Base-by-base conservation (phyloP, 164 flowering plant genomes). In the Vitis rupestris region DNA sequence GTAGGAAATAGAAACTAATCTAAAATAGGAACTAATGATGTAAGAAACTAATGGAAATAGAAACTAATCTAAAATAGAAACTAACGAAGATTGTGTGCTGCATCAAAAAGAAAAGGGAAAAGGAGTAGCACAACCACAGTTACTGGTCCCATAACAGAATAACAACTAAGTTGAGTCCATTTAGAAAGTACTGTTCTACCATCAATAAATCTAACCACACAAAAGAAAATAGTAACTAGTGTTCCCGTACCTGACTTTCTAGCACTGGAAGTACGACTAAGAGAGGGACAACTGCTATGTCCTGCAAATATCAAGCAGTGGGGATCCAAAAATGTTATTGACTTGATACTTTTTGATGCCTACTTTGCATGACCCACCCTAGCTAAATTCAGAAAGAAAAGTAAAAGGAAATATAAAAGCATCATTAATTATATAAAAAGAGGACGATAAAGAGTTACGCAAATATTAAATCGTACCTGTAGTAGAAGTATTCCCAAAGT, bases 261-360 rank as follows among this genome's bases (percentile, higher is more conserved):
- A 95, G 86, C 70, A 95, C 93, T 47, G 99, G 99, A 68, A 95
- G 97, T 70, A 95, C 81, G 79, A 95, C 99, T 66, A 95, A 75
- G 66, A 95, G 97, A 70, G 99, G 99, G 64, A 95, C 98, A 76
- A 95, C 99, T 19, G 95, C 98, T 70, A 95, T 93, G 79, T 95
- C 99, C 99, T 95, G 94, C 85, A 86, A 75, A 77, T 68, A 73
- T 63, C 80, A 81, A 83, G 63, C 55, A 77, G 65, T 55, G 56
- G 73, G 64, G 16, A 70, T 61, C 65, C 62, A 66, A 64, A 74
- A 72, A 65, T 61, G 66, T 78, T 69, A 80, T 66, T 73, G 57
- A 72, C 56, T 70, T 60, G 63, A 63, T 63, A 70, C 63, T 68
- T 69, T 72, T 64, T 52, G 16, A 44, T 31, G 71, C 61, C 59